phyloP scores from a whole-genome alignment of 2,329 filamentous ascomycete species.

The Chrysoporthe deuterocubensis region DNA sequence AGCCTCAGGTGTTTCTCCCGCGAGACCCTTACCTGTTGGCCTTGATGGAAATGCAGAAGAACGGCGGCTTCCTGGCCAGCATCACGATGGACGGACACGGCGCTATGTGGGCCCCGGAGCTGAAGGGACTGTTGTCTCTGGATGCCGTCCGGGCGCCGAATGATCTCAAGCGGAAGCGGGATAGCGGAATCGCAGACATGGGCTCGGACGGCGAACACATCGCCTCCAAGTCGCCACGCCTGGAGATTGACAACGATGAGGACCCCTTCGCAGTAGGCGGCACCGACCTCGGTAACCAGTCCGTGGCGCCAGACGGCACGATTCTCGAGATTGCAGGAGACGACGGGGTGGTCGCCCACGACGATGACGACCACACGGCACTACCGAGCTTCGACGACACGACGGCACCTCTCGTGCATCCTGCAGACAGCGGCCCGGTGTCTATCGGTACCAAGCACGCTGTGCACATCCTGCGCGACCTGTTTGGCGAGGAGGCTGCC shows the following conservation, averaged over 20 bases:
- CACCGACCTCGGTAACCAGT: conserved; percentile 57
- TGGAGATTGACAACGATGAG: conserved; percentile 71
- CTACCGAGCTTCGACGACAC: conserved; percentile 78
- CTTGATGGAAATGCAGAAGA: conserved; percentile 89
- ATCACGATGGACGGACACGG: conserved; percentile 82
- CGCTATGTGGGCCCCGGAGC: conserved; percentile 85
- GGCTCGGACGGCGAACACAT: conserved; percentile 66
- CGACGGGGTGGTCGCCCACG: conserved; percentile 49
- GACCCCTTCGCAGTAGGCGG: conserved; percentile 53
- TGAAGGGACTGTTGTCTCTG: conserved; percentile 88
- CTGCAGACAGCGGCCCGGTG: conserved; percentile 82
- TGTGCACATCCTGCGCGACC: conserved; percentile 89
- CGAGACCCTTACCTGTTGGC: conserved; percentile 85
- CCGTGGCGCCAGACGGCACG: conserved; percentile 62
- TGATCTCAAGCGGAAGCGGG: conserved; percentile 91
- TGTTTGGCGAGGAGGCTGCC: conserved; percentile 76
- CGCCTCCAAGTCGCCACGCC: conserved; percentile 69
- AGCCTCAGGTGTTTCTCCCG: conserved; percentile 80
- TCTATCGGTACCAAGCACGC: conserved; percentile 93
- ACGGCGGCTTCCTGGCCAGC: conserved; percentile 84
- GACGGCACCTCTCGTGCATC: conserved; percentile 74
- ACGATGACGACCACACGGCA: conserved; percentile 53
- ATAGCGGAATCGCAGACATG: conserved; percentile 82
- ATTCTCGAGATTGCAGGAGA: conserved; percentile 68
- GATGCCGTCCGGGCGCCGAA: conserved; percentile 76